Evolutionary conservation across 1,284 basidiomycete genomes (phyloP), one percentile per base, ranked within the genome.

Genomic region (Phellinidium pouzarii): DNA sequence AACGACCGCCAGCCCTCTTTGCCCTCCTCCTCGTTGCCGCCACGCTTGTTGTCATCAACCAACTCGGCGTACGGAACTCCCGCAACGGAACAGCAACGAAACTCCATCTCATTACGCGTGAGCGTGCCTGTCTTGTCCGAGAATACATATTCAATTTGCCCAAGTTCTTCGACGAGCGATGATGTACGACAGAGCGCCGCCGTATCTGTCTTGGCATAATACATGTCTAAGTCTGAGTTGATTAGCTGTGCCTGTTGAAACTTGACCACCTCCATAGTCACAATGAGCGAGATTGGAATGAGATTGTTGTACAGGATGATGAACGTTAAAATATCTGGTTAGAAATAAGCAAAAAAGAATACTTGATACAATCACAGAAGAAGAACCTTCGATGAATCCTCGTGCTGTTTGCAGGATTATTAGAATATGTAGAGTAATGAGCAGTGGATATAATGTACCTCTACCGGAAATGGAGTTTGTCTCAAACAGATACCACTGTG

Each of bases 241-340:
- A 99, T 99, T 51, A 98, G 80, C 47, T 89, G 86, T 0, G 96
- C 94, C 70, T 98, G 96, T 68, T 97, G 93, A 64, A 88, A 98
- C 68, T 98, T 98, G 74, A 99, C 96, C 25, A 99, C 89, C 71
- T 99, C 96, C 87, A 99, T 98, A 1, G 96, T 98, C 63, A 99
- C 95, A 65, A 99, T 96, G 60, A 99, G 84, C 56, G 95, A 99
- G 65, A 99, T 99, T 5, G 96, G 96, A 59, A 99, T 98, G 61
- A 99, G 76, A 71, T 99, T 99, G 77, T 98, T 99, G 77, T 98
- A 97, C 37, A 97, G 79, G 66, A 99, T 97, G 70, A 99, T 92
- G 72, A 98, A 99, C 1, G 96, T 99, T 44, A 99, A 76, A 56
- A 99, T 93, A 67, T 98, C 95, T 87, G 59, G 34, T 49, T 17